These are phyloP conservation scores for Catenaria anguillulae DNA, from an alignment of 371 early-diverging fungal genomes.

Conservation along the genomic window DNA sequence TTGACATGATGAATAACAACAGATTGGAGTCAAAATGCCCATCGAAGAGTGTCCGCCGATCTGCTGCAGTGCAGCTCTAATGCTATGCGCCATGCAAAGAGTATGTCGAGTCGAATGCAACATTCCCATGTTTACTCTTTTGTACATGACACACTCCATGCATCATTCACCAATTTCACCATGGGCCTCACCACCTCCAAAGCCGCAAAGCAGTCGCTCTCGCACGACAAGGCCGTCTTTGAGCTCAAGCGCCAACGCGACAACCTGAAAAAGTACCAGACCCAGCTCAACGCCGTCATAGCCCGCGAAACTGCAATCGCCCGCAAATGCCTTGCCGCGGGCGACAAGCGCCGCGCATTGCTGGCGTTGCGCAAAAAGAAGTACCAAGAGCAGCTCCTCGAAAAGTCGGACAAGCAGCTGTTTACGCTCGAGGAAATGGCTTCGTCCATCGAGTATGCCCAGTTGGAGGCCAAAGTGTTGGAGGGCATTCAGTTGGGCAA, in stretches of 20 bases:
- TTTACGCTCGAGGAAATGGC: slow-evolving; percentile 75
- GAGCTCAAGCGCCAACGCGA: slow-evolving; percentile 91
- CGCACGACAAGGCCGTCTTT: slow-evolving; percentile 79
- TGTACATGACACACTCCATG: no score
- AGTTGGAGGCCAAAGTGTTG: slow-evolving; percentile 77
- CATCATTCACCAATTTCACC: no score
- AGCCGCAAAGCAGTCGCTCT: no score
- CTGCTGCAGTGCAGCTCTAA: no score
- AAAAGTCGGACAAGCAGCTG: slow-evolving; percentile 70
- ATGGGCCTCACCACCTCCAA: no score
- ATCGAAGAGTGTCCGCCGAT: no score
- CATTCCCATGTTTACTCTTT: no score
- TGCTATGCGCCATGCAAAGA: no score
- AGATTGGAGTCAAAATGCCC: no score
- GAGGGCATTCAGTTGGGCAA: slow-evolving; percentile 72
- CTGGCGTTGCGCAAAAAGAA: slow-evolving; percentile 86
- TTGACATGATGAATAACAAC: no score
- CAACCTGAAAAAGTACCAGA: slow-evolving; percentile 71
- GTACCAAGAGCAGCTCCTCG: slow-evolving; percentile 75
- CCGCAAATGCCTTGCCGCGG: slow-evolving; percentile 38
- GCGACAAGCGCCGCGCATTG: slow-evolving; percentile 67
- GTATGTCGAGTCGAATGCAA: no score
- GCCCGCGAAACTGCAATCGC: slow-evolving; percentile 51
- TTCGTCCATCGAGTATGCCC: slow-evolving; percentile 72
- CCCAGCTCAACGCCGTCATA: slow-evolving; percentile 44